Evolutionary conservation across 768 basidiomycete genomes (phyloP).

Genomic region (Amanita exitialis): DNA sequence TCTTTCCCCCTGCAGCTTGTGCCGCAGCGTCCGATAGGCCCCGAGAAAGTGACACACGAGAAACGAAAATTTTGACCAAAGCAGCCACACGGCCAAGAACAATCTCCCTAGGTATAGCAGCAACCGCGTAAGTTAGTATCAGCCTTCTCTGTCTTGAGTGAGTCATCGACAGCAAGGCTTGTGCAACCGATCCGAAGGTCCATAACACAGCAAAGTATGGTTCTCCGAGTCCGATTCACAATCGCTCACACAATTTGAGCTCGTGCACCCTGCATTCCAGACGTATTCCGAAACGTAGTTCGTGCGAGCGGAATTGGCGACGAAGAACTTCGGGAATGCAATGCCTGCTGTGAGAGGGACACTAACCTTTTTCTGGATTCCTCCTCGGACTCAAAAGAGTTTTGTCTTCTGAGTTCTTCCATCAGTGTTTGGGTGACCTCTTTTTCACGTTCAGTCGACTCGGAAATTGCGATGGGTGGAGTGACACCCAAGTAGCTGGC

Average conservation of each 20-base stretch:
- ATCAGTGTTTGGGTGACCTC: constrained; percentile 79
- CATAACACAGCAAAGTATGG: not conserved
- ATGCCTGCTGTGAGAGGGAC: constrained; percentile 3
- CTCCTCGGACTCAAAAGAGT: constrained; percentile 83
- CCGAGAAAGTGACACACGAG: constrained; percentile 61
- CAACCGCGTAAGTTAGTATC: constrained; percentile 1
- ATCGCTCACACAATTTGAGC: not conserved
- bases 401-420: constrained; percentile 81
- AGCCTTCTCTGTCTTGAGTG: not conserved
- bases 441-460: constrained; percentile 71
- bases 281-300: constrained; percentile 1
- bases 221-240: not conserved
- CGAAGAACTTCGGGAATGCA: not conserved
- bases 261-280: not conserved
- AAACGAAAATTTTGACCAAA: constrained; percentile 90
- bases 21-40: constrained; percentile 88
- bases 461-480: constrained; percentile 69
- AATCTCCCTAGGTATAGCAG: constrained; percentile 61
- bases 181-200: not conserved
- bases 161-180: not conserved
- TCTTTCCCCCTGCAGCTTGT: constrained; percentile 89
- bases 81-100: constrained; percentile 85
- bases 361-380: constrained; percentile 83
- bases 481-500: constrained; percentile 73
- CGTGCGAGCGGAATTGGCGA: not conserved